These are phyloP conservation scores for Diplodia intermedia DNA, from an alignment of 2,329 filamentous ascomycete genomes.

Conservation along the genomic window DNA sequence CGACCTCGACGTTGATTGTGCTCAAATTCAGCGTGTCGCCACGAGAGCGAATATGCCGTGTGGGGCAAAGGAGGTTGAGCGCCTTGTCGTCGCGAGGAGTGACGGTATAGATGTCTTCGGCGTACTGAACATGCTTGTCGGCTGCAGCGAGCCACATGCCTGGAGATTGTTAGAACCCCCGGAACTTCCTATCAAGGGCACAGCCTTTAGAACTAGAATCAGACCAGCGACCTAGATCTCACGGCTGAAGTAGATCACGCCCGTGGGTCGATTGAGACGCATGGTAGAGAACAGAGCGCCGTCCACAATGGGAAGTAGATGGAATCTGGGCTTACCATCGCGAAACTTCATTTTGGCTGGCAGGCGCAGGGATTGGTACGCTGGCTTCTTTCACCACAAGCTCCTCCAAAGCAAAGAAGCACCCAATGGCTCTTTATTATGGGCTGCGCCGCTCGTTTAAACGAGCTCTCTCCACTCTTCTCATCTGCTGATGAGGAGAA, in stretches of 20 bases:
- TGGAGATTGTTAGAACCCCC: slow-evolving; percentile 35
- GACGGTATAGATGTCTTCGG: slow-evolving; percentile 67
- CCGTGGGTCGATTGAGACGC: not conserved
- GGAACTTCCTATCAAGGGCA: not conserved
- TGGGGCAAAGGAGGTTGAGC: slow-evolving; percentile 64
- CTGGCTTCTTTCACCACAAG: not conserved
- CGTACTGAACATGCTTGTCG: slow-evolving; percentile 67
- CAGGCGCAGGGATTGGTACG: not conserved
- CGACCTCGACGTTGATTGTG: slow-evolving; percentile 64
- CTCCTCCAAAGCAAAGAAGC: not conserved
- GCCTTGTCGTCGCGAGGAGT: slow-evolving; percentile 55
- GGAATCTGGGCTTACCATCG: slow-evolving; percentile 53
- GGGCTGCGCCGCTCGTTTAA: not conserved
- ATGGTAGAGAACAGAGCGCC: not conserved
- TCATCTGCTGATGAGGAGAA: not conserved
- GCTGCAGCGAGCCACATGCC: slow-evolving; percentile 71
- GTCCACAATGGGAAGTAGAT: not conserved
- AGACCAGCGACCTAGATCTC: not conserved
- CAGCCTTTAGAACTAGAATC: not conserved
- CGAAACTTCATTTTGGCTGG: slow-evolving; percentile 63
- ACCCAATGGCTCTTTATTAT: not conserved
- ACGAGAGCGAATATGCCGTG: slow-evolving; percentile 60
- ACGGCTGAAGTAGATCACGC: not conserved
- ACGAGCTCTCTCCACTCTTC: slow-evolving; percentile 10
- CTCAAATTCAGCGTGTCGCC: slow-evolving; percentile 64